Base-by-base conservation (phyloP, 2,329 filamentous ascomycete species). In the Aureobasidium sp. region DNA sequence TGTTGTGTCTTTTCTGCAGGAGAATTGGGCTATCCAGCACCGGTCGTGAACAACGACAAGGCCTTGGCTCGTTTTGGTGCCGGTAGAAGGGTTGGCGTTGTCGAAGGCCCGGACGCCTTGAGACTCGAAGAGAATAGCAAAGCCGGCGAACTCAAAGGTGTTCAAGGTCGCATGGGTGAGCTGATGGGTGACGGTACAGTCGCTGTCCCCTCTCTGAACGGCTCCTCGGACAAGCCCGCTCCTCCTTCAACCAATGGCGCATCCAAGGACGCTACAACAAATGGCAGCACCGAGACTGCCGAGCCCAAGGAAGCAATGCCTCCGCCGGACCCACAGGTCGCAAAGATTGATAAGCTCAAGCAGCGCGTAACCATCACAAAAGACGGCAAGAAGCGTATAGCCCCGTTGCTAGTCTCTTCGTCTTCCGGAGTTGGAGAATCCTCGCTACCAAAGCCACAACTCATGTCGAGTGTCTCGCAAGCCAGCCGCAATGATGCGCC, bases 141-240 rank as follows among this genome's bases (percentile, higher is more conserved):
- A 72, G 91, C 88, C 47, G 93, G 89, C 25, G 94, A 99, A 73
- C 83, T 93, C 36, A 90, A 88, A 66, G 92, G 89, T 5, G 92
- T 93, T 0, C 90, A 99, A 75, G 94, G 91, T 2, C 85, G 93
- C 67, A 99, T 99, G 94, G 94, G 94, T 14, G 93, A 93, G n/a
- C 77, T 99, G 41, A 99, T 99, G 94, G 93, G 93, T 6, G 92
- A 96, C 70, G 82, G 83, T 20, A 81, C 81, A 58, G 78, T 82
- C 2, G 74, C 82, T 3, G 78, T 80, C 3, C 84, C 84, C 44
- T 47, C 55, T 6, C 64, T 73, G 14, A 70, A 74, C 36, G 73
- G 70, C 7, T 70, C 73, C 39, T 25, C 64, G 5, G 42, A 52
- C 31, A 65, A 64, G 25, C 12, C 34, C 20, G 63, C 72, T 14